Evolutionary conservation across 768 basidiomycete species (phyloP), one percentile per base, ranked within the genome.

Genomic region (Suillus americanus): DNA sequence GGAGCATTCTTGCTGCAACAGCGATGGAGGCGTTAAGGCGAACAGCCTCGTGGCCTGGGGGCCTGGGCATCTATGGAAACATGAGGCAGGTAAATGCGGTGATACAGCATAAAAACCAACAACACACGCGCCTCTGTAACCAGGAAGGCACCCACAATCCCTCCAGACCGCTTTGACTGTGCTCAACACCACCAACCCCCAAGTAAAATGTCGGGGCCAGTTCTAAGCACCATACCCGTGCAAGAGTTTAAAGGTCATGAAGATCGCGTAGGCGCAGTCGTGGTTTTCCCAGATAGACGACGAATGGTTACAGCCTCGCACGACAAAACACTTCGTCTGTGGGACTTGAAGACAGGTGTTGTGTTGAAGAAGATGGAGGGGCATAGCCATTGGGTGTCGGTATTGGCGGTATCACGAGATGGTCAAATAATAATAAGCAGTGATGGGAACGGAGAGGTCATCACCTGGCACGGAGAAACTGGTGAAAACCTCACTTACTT

Each of bases 291-390:
- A 0, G 50, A 51, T 1, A 28, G 1, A 28, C 25, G 7, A 18
- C 50, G 28, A 51, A 51, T 51, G 28, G 16, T 28, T 2, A 46
- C 46, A 6, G 46, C 12, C n/a, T 46, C 46, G 12, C 6, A 5
- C 12, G 46, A 46, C 46, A 0, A 0, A 0, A 46, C 46, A 5
- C 16, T 51, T 51, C 50, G 50, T 0, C 0, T 46, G 6, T 46
- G 46, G 46, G 46, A 46, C 50, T 51, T 51, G 50, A 28, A 51
- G 50, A 51, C 3, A 51, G 50, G 50, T 51, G 25, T 51, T 9
- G 4, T 51, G 50, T 51, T 51, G 50, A 51, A 51, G 50, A 51
- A 28, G 50, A 51, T 51, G 8, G 48, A 50, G 14, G 6, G 48
- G 48, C 48, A 48, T 14, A 1, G 7, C 14, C 3, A 6, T 25